A percentile compares a stretch with the other conserved stretches of the same genome.
Evolutionary conservation across 140 eudicot genomes (phyloP).

Genomic region (Cichorium intybus): DNA sequence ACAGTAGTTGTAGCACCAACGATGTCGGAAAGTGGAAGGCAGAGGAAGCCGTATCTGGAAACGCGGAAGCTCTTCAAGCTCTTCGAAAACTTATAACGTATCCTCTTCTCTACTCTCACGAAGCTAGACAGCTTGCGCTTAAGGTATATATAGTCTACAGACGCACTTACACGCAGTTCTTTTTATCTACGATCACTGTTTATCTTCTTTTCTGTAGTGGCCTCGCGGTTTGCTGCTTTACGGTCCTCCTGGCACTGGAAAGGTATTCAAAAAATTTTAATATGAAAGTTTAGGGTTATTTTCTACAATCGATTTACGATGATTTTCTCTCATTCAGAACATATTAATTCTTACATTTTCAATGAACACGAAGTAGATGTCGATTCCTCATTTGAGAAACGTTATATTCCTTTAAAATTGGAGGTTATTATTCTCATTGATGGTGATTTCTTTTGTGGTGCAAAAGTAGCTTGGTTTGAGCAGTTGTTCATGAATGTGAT

Average conservation of each 20-base stretch:
- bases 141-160: slow-evolving; percentile 35
- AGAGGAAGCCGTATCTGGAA: slow-evolving; percentile 82
- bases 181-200: neutral
- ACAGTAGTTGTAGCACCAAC: slow-evolving; percentile 31
- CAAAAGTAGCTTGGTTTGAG: slow-evolving; percentile 98
- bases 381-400: neutral
- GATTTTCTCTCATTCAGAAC: neutral
- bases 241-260: slow-evolving; percentile 99
- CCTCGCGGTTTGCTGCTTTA: slow-evolving; percentile 85
- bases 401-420: neutral
- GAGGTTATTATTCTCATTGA: slow-evolving; percentile 4
- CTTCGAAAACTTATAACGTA: slow-evolving; percentile 79
- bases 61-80: slow-evolving; percentile 73
- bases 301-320: neutral
- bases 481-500: slow-evolving; percentile 87
- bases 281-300: neutral
- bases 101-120: slow-evolving; percentile 56
- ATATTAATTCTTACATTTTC: neutral
- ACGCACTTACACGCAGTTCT: neutral
- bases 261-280: slow-evolving; percentile 37
- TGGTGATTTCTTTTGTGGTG: slow-evolving; percentile 23
- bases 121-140: slow-evolving; percentile 59
- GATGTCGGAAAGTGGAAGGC: slow-evolving; percentile 48
- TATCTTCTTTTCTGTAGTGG: slow-evolving; percentile 49
- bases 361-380: neutral